Conservation (phyloP, 331 rosid species). For the Rosa hybrid region DNA sequence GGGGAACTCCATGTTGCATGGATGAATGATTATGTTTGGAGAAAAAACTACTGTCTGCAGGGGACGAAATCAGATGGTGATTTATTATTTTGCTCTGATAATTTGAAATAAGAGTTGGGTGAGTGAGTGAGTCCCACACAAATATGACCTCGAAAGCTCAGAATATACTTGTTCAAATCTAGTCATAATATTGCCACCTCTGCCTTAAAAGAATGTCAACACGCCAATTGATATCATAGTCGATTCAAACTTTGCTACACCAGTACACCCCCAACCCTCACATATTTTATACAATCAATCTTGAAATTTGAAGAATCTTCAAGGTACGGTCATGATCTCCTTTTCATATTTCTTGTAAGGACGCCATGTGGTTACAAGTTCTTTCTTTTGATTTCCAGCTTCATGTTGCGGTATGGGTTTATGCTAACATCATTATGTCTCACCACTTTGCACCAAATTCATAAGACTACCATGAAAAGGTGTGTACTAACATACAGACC, state of each 20-base stretch:
- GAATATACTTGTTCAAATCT: constrained; percentile 2
- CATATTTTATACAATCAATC: neutral
- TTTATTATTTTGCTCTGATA: constrained; percentile 12
- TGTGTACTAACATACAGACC: neutral
- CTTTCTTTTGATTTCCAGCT: neutral
- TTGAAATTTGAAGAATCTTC: constrained; percentile 17
- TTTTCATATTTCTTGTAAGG: neutral
- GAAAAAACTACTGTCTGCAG: constrained; percentile 25
- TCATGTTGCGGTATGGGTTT: neutral
- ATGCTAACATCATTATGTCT: constrained; percentile 14
- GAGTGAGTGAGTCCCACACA: constrained; percentile 10
- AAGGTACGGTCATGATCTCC: neutral
- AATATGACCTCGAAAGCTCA: neutral
- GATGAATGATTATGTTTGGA: constrained; percentile 54
- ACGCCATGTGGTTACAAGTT: constrained; percentile 4
- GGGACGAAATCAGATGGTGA: constrained; percentile 34
- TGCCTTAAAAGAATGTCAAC: constrained; percentile 1
- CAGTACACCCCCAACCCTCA: neutral
- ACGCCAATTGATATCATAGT: neutral
- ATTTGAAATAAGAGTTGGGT: constrained; percentile 34
- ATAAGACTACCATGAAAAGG: neutral
- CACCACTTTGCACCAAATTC: neutral
- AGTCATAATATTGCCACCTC: constrained; percentile 18
- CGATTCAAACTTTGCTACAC: neutral
- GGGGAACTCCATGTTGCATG: constrained; percentile 22